Evolutionary conservation across 495 filamentous ascomycete species (phyloP), one percentile per base, ranked within the genome.

Genomic region (Glutinoglossum americanum): DNA sequence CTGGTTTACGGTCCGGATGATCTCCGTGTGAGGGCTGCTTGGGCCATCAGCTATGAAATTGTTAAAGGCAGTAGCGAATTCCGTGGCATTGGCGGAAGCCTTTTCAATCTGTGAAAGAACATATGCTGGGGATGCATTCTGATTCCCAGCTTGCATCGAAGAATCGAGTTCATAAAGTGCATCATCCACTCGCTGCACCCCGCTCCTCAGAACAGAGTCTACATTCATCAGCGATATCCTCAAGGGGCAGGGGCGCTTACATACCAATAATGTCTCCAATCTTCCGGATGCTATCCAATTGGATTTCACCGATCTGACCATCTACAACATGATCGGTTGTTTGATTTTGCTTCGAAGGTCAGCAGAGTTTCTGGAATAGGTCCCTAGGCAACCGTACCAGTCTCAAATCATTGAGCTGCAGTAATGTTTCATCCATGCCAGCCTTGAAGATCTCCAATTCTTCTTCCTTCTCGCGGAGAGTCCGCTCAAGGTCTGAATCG

Each of bases 1-100:
- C 33, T 87, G 78, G 63, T 87, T 88, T 57, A 94, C 80, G 0
- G 87, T 92, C 62, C 90, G 88, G 69, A 96, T 97, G 57, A 97
- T 83, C 60, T 92, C 87, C 3, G 84, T 79, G 65, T 95, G 87
- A 10, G 81, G 83, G 71, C 86, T 89, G 72, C 89, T 94, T 3
- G 92, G 92, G 0, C 92, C 92, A 69, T 98, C 92, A 17, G 89
- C 89, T 61, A 98, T 93, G 69, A 88, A 96, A 66, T 90, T 89
- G 73, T 95, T 97, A 76, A 96, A 97, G 0, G 92, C 81, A 2
- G 90, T 96, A 0, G 90, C 89, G 66, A 98, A 98, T 64, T 97
- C 92, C 56, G 86, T 97, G 3, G 90, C 87, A 57, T 80, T 94
- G 15, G 87, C 78, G n/a, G 86, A 87, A 0, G 92, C 92, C 71